These are phyloP conservation scores for Xylaria flabelliformis DNA, from an alignment of 495 filamentous ascomycete species.

Conservation along the genomic window DNA sequence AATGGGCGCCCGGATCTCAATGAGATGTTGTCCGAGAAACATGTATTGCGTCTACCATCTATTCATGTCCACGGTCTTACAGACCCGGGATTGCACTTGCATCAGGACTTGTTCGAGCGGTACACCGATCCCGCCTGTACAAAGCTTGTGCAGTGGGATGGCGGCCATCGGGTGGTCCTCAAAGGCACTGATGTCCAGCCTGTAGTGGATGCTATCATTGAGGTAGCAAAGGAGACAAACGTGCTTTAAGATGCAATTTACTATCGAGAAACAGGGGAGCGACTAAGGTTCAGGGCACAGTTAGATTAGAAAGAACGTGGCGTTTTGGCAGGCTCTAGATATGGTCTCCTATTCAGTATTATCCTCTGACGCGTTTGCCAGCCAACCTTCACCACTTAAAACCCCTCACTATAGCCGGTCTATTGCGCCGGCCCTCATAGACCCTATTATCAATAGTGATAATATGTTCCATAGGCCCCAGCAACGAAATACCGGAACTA, in stretches of 20 bases:
- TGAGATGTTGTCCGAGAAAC: slow-evolving; percentile 34
- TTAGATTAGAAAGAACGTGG: not conserved
- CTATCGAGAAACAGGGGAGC: not conserved
- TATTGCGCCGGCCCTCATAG: not conserved
- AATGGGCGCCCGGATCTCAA: slow-evolving; percentile 33
- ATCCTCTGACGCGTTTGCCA: not conserved
- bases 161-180: slow-evolving; percentile 64
- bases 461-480: not conserved
- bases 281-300: not conserved
- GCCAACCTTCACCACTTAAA: not conserved
- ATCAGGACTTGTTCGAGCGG: slow-evolving; percentile 54
- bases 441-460: not conserved
- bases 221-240: slow-evolving; percentile 46
- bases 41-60: slow-evolving; percentile 56
- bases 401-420: not conserved
- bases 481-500: not conserved
- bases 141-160: slow-evolving; percentile 66
- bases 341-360: not conserved
- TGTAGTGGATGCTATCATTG: slow-evolving; percentile 54
- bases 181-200: slow-evolving; percentile 59
- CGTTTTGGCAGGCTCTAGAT: not conserved
- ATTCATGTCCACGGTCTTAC: slow-evolving; percentile 68
- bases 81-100: slow-evolving; percentile 61
- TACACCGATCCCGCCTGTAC: slow-evolving; percentile 56
- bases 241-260: slow-evolving; percentile 5